phyloP scores from a whole-genome alignment of 768 basidiomycete species.

The Rhodotorula kratochvilovae region DNA sequence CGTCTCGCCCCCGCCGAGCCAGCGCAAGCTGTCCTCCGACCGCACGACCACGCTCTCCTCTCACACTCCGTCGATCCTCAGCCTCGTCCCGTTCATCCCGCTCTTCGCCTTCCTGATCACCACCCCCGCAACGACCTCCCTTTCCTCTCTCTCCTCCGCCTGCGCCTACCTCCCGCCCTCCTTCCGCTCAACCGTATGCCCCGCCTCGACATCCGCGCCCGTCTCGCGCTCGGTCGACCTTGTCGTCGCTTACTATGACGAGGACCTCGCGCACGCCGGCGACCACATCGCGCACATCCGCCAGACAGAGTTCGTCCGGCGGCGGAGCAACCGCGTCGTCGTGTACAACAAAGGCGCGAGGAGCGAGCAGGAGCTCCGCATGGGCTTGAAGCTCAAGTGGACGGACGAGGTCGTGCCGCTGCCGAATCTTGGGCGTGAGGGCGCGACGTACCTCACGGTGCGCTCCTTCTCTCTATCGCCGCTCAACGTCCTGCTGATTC shows the following conservation, averaged over 20 bases:
- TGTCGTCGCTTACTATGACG: slow-evolving; percentile 45
- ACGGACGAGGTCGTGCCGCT: slow-evolving; percentile 44
- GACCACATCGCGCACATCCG: slow-evolving; percentile 34
- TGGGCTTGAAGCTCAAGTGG: slow-evolving; percentile 28
- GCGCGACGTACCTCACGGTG: slow-evolving; percentile 47
- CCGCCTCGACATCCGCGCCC: neutral
- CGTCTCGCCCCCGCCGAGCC: neutral
- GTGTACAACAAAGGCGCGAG: slow-evolving; percentile 44
- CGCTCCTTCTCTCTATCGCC: neutral
- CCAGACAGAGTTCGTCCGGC: neutral
- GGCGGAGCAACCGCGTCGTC: slow-evolving; percentile 34
- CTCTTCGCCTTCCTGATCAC: slow-evolving; percentile 16
- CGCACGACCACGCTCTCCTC: too few species aligned
- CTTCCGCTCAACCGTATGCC: slow-evolving; percentile 25
- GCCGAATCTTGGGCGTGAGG: slow-evolving; percentile 46
- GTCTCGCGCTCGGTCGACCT: slow-evolving; percentile 28
- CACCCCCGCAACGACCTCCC: slow-evolving; percentile 4
- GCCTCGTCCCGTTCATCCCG: slow-evolving; percentile 29
- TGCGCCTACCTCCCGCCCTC: slow-evolving; percentile 24
- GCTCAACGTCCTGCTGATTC: neutral
- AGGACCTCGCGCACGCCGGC: slow-evolving; percentile 30
- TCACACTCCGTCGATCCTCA: neutral
- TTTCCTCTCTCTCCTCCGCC: slow-evolving; percentile 17
- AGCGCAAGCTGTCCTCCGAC: neutral
- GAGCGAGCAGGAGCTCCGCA: slow-evolving; percentile 18